Evolutionary conservation across 805 yeast genomes (phyloP).

Genomic region (Cyberlindnera saturnus): DNA sequence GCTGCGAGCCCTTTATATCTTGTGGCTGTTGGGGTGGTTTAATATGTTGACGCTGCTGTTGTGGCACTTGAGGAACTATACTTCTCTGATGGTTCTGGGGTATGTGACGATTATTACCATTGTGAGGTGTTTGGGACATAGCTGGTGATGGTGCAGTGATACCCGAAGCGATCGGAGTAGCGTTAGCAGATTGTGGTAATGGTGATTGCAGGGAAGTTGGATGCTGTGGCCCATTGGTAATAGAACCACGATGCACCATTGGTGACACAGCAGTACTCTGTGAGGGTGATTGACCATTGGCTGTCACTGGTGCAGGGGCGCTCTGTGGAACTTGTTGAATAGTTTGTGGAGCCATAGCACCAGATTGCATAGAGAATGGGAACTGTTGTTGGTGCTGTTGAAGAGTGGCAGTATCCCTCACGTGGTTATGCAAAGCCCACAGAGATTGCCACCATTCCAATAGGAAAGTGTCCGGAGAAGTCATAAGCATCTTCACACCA

Average conservation of each 20-base stretch:
- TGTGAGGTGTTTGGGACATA: background rate
- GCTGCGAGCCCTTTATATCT: background rate
- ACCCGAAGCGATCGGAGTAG: constrained; percentile 11
- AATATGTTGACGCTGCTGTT: background rate
- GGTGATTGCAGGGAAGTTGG: constrained; percentile 18
- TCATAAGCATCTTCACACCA: constrained; percentile 34
- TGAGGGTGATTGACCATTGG: background rate
- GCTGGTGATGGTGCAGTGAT: constrained; percentile 16
- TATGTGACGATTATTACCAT: constrained; percentile 2
- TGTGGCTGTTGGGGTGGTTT: background rate
- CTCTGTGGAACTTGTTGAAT: background rate
- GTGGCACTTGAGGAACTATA: constrained; percentile 4
- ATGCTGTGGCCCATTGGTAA: constrained; percentile 2
- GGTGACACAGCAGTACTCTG: constrained; percentile 1
- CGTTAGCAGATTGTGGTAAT: constrained; percentile 14
- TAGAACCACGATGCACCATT: background rate
- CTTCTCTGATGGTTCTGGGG: background rate
- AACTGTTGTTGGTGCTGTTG: constrained; percentile 2
- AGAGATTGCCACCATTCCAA: constrained; percentile 53
- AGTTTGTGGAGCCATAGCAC: background rate
- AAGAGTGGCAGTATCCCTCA: constrained; percentile 27
- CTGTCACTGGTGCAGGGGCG: background rate
- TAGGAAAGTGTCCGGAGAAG: constrained; percentile 40
- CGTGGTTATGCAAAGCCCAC: constrained; percentile 42
- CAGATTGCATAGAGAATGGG: background rate